Conservation (phyloP, 2,329 filamentous ascomycete species). For the Cercospora citrullina region DNA sequence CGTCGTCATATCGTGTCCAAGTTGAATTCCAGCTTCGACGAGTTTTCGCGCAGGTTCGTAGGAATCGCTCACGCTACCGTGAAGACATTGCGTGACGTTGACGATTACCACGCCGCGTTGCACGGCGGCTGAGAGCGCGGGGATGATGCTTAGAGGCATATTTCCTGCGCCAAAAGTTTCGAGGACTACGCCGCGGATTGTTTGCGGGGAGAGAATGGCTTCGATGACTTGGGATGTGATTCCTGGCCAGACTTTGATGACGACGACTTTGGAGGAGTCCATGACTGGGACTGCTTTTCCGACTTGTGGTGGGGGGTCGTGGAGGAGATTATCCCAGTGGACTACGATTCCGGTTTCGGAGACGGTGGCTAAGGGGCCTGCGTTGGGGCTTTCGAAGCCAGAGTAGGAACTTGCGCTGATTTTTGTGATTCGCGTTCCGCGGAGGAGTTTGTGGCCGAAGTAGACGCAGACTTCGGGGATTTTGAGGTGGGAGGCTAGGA, state of each 20-base stretch:
- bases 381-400: conserved; percentile 87
- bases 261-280: conserved; percentile 85
- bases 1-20: conserved; percentile 83
- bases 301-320: conserved; percentile 50
- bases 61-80: conserved; percentile 42
- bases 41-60: conserved; percentile 59
- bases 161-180: conserved; percentile 95
- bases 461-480: conserved; percentile 92
- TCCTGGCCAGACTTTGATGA: conserved; percentile 85
- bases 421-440: conserved; percentile 86
- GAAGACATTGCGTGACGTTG: conserved; percentile 80
- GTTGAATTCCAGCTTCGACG: conserved; percentile 82
- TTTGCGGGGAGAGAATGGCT: conserved; percentile 72
- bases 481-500: conserved; percentile 88
- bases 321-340: conserved; percentile 38
- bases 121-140: conserved; percentile 66
- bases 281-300: conserved; percentile 49
- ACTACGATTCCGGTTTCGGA: conserved; percentile 55
- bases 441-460: conserved; percentile 88
- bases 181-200: conserved; percentile 74
- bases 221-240: conserved; percentile 90
- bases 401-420: conserved; percentile 82
- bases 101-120: conserved; percentile 80
- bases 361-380: conserved; percentile 75
- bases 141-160: conserved; percentile 77